Conservation (phyloP, 192 early-diverging fungal genomes). For the Phlyctochytrium planicorne region DNA sequence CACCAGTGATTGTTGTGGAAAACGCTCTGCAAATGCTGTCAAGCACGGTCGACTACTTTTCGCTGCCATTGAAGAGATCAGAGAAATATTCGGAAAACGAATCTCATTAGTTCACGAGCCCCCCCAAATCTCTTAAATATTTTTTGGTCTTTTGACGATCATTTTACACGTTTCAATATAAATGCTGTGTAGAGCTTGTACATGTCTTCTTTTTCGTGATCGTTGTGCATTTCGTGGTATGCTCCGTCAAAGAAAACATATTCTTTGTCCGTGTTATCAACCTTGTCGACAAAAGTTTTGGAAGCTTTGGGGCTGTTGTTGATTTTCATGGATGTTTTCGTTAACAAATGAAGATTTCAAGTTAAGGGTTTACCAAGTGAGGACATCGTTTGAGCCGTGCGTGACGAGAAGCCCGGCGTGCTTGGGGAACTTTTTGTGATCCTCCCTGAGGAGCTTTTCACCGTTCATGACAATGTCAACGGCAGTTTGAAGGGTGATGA, state of each 20-base stretch:
- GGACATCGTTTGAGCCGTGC: conserved; percentile 51
- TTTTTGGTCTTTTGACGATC: too few relatives aligned
- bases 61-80: too few relatives aligned
- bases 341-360: neutral
- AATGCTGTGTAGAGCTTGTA: conserved; percentile 36
- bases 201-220: conserved; percentile 37
- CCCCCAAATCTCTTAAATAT: too few relatives aligned
- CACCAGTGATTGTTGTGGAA: neutral
- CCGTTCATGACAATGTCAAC: conserved; percentile 53
- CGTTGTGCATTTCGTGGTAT: conserved; percentile 43
- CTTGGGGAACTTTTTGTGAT: conserved; percentile 36
- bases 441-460: conserved; percentile 23
- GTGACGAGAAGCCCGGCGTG: conserved; percentile 48
- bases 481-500: conserved; percentile 39
- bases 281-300: conserved; percentile 8
- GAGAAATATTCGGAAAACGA: too few relatives aligned
- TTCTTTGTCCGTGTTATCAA: conserved; percentile 22
- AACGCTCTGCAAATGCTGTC: neutral
- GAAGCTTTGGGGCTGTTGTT: conserved; percentile 8
- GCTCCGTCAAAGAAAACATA: conserved; percentile 16
- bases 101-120: too few relatives aligned
- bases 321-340: neutral
- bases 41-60: neutral
- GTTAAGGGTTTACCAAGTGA: conserved; percentile 30
- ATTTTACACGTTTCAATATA: conserved; percentile 32